A percentile compares a stretch with the other conserved stretches of the same genome.
phyloP scores from a whole-genome alignment of 2,329 filamentous ascomycete genomes.

The Nemania bipapillata region DNA sequence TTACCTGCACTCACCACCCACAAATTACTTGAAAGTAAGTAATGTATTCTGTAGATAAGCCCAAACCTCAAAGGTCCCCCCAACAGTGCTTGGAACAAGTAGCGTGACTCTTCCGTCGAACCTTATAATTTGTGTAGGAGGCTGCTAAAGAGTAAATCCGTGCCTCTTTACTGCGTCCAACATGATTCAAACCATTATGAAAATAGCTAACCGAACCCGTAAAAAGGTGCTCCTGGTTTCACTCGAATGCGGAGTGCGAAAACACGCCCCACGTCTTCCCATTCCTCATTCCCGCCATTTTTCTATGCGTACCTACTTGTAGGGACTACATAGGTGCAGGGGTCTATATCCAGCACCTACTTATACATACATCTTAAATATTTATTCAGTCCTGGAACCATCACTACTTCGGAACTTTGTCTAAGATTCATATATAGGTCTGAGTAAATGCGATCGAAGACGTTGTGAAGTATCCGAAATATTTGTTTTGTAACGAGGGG shows the following conservation, averaged over 20 bases:
- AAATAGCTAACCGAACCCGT: slow-evolving; percentile 4
- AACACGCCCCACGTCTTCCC: slow-evolving; percentile 6
- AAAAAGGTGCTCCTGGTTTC: slow-evolving; percentile 28
- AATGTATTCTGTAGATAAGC: too few species aligned
- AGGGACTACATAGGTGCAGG: slow-evolving; percentile 15
- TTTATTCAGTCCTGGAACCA: not conserved
- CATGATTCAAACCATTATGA: slow-evolving; percentile 1
- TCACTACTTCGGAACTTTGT: not conserved
- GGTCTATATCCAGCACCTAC: not conserved
- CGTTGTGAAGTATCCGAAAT: not conserved
- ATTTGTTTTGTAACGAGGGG: not conserved
- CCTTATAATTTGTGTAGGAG: not conserved
- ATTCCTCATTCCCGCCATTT: slow-evolving; percentile 12
- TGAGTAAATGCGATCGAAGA: not conserved
- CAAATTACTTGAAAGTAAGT: too few species aligned
- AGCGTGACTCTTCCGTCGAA: not conserved
- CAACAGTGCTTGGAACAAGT: not conserved
- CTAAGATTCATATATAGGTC: not conserved
- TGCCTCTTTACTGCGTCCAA: slow-evolving; percentile 15
- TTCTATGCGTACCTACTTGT: not conserved
- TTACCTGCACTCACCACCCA: too few species aligned
- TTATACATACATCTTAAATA: too few species aligned
- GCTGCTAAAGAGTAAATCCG: not conserved
- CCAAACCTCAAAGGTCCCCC: not conserved
- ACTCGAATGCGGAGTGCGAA: slow-evolving; percentile 22